Percentiles rank a stretch among this genome's conserved stretches.
These are phyloP conservation scores for Hymenoscyphus fructigenus DNA, from an alignment of 2,329 filamentous ascomycete species.

Conservation along the genomic window DNA sequence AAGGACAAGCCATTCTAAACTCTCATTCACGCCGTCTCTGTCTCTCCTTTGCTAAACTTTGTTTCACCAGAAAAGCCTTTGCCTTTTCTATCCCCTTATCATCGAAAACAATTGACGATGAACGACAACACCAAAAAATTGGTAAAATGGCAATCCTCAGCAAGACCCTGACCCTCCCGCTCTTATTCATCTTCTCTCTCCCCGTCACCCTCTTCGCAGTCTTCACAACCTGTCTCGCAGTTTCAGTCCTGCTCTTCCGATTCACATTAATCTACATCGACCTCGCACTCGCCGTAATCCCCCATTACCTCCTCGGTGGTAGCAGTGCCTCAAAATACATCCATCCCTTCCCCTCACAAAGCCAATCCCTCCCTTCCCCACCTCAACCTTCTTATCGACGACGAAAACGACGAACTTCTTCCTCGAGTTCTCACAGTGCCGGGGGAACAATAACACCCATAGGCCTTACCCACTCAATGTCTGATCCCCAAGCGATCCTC, in stretches of 20 bases:
- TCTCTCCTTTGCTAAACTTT: background rate
- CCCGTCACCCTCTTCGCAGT: constrained; percentile 63
- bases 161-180: constrained; percentile 58
- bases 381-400: constrained; percentile 17
- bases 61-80: background rate
- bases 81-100: background rate
- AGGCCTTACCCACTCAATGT: background rate
- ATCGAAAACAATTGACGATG: background rate
- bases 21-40: background rate
- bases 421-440: constrained; percentile 37
- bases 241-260: constrained; percentile 59
- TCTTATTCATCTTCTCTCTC: constrained; percentile 60
- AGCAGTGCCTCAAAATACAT: background rate
- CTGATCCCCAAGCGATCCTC: constrained; percentile 16
- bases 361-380: constrained; percentile 7
- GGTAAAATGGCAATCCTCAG: constrained; percentile 8
- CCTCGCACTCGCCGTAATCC: constrained; percentile 56
- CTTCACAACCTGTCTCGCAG: constrained; percentile 61
- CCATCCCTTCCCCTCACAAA: background rate
- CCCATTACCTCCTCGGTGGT: constrained; percentile 48
- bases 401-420: constrained; percentile 30
- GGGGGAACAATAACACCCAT: constrained; percentile 31
- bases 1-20: background rate
- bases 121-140: background rate
- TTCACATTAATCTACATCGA: constrained; percentile 64